Evolutionary conservation across 257 asterid genomes (phyloP).

Genomic region (Avicennia marina): DNA sequence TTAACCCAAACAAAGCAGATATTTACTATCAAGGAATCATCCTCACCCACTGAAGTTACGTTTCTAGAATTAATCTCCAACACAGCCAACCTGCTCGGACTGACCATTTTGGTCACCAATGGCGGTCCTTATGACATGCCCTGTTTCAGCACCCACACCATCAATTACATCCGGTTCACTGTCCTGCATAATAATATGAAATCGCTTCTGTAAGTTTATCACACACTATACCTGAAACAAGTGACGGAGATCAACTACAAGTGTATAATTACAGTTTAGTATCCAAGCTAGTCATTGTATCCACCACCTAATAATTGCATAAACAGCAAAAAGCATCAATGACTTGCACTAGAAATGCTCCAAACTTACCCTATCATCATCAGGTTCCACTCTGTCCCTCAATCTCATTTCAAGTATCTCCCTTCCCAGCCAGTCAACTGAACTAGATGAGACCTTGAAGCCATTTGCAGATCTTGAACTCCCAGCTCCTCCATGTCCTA

Average conservation of each 20-base stretch:
- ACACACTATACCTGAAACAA: constrained; percentile 6
- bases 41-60: constrained; percentile 23
- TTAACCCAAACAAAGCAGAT: constrained; percentile 25
- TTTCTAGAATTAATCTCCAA: constrained; percentile 11
- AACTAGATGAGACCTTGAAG: constrained; percentile 81
- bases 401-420: constrained; percentile 93
- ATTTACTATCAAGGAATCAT: constrained; percentile 14
- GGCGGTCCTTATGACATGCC: constrained; percentile 82
- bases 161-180: constrained; percentile 90
- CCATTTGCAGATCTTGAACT: constrained; percentile 64
- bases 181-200: constrained; percentile 55
- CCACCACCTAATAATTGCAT: constrained; percentile 2
- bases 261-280: background rate
- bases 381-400: constrained; percentile 75
- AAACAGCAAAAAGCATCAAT: background rate
- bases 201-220: constrained; percentile 7
- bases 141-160: constrained; percentile 95
- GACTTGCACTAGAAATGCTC: constrained; percentile 13
- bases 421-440: constrained; percentile 95
- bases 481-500: constrained; percentile 71
- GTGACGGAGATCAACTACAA: constrained; percentile 4
- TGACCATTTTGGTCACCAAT: constrained; percentile 92
- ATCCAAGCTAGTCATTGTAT: background rate
- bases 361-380: constrained; percentile 71
- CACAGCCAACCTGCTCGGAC: constrained; percentile 86